A percentile compares a stretch with the other conserved stretches of the same genome.
Conservation (phyloP, 441 rosid species). For the Metrosideros polymorpha region DNA sequence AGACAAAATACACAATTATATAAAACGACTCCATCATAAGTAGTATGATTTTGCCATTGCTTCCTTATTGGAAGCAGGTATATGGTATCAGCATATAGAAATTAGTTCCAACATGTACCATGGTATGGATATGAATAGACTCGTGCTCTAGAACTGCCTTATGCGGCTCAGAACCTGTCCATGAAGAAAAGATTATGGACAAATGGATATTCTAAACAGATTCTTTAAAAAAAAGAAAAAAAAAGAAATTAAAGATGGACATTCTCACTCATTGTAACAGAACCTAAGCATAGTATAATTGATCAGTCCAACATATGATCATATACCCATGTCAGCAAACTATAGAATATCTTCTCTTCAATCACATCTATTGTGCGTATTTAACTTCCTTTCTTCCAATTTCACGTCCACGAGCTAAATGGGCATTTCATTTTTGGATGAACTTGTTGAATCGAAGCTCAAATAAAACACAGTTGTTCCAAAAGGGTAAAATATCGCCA, state of each 20-base stretch:
- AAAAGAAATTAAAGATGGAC: background rate
- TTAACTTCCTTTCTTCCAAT: background rate
- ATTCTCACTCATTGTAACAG: background rate
- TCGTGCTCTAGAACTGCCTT: slow-evolving; percentile 50
- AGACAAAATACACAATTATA: background rate
- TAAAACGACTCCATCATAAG: background rate
- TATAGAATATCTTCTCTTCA: background rate
- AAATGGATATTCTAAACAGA: background rate
- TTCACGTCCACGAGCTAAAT: background rate
- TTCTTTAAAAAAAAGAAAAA: too few species aligned
- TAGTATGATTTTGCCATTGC: background rate
- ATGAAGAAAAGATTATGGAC: slow-evolving; percentile 1
- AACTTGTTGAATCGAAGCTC: background rate
- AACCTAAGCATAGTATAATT: background rate
- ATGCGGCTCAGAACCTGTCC: slow-evolving; percentile 83
- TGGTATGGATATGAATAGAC: slow-evolving; percentile 74
- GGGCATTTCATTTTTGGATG: background rate
- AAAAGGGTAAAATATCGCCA: background rate
- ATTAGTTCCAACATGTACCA: slow-evolving; percentile 39
- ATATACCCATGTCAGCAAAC: background rate
- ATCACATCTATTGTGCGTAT: background rate
- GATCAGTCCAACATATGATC: background rate
- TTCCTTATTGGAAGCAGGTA: background rate
- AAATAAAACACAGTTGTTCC: fast-evolving
- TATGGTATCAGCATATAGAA: background rate